phyloP scores from a whole-genome alignment of 495 filamentous ascomycete genomes.

The Aspergillus avenaceus region DNA sequence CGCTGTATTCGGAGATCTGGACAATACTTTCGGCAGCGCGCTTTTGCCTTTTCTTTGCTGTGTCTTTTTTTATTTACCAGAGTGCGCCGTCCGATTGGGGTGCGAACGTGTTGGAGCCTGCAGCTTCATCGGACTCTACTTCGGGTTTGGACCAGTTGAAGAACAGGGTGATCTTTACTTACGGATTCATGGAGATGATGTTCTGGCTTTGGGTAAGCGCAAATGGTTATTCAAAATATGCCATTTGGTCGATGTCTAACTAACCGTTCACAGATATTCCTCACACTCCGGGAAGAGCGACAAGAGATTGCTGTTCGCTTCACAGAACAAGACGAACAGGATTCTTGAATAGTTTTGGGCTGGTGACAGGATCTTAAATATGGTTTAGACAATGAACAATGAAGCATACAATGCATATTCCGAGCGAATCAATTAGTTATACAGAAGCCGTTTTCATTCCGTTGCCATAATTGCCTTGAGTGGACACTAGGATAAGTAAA shows the following conservation, averaged over 20 bases:
- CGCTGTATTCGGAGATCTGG: slow-evolving; percentile 74
- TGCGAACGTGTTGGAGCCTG: slow-evolving; percentile 15
- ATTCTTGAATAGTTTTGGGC: not conserved
- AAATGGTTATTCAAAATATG: not conserved
- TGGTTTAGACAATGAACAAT: not conserved
- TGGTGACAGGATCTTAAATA: too few relatives aligned
- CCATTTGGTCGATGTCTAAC: slow-evolving; percentile 32
- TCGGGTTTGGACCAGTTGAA: slow-evolving; percentile 57
- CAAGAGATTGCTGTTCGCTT: slow-evolving; percentile 35
- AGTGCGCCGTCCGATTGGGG: slow-evolving; percentile 40
- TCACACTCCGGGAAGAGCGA: slow-evolving; percentile 42
- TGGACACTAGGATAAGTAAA: not conserved
- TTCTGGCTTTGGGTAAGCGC: slow-evolving; percentile 80
- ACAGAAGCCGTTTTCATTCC: not conserved
- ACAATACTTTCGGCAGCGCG: slow-evolving; percentile 64
- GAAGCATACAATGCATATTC: not conserved
- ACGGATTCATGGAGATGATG: slow-evolving; percentile 78
- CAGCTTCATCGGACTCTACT: slow-evolving; percentile 26
- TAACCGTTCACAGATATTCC: slow-evolving; percentile 49
- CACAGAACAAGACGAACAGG: slow-evolving; percentile 28
- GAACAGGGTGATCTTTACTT: slow-evolving; percentile 78
- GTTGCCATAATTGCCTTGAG: not conserved
- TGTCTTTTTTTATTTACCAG: slow-evolving; percentile 68
- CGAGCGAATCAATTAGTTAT: too few relatives aligned
- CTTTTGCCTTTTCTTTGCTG: slow-evolving; percentile 57